A percentile compares a stretch with the other conserved stretches of the same genome.
phyloP scores from a whole-genome alignment of 2,329 filamentous ascomycete species.

The Neofusicoccum parvum region DNA sequence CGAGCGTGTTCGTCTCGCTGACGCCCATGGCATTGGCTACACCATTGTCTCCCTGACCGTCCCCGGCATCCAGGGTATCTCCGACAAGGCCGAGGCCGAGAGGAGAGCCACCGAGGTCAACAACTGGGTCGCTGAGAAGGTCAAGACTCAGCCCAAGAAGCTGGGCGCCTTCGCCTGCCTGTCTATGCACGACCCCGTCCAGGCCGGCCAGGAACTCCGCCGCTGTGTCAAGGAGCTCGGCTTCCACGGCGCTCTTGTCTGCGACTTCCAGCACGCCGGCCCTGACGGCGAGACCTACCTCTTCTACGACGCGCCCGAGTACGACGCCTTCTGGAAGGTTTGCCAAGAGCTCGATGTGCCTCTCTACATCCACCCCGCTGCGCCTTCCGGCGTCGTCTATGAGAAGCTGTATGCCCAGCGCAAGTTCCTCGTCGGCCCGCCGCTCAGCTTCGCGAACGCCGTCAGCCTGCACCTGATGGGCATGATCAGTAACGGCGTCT shows the following conservation, averaged over 20 bases:
- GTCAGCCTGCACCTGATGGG: constrained; percentile 61
- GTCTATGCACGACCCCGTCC: constrained; percentile 53
- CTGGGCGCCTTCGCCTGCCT: constrained; percentile 24
- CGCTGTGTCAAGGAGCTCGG: constrained; percentile 55
- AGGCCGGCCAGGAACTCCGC: constrained; percentile 54
- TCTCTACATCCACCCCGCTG: constrained; percentile 65
- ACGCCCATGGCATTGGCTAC: constrained; percentile 30
- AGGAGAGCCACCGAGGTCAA: constrained; percentile 31
- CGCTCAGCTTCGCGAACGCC: constrained; percentile 46
- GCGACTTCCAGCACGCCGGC: constrained; percentile 63
- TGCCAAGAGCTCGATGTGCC: constrained; percentile 63
- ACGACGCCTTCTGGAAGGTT: constrained; percentile 63
- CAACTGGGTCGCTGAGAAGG: constrained; percentile 29
- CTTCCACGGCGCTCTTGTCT: constrained; percentile 44
- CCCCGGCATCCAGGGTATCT: constrained; percentile 32
- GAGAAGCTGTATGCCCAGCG: constrained; percentile 62
- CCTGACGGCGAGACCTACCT: constrained; percentile 61
- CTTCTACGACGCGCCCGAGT: constrained; percentile 65
- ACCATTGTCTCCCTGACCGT: constrained; percentile 32
- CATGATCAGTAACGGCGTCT: constrained; percentile 54
- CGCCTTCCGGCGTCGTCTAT: constrained; percentile 56
- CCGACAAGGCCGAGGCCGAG: constrained; percentile 30
- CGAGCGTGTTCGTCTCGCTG: constrained; percentile 27
- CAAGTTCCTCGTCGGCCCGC: constrained; percentile 59
- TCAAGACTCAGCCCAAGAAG: constrained; percentile 25